Percentiles rank a stretch among this genome's conserved stretches.
phyloP scores from a whole-genome alignment of 495 filamentous ascomycete genomes.

The Neurospora sp. region DNA sequence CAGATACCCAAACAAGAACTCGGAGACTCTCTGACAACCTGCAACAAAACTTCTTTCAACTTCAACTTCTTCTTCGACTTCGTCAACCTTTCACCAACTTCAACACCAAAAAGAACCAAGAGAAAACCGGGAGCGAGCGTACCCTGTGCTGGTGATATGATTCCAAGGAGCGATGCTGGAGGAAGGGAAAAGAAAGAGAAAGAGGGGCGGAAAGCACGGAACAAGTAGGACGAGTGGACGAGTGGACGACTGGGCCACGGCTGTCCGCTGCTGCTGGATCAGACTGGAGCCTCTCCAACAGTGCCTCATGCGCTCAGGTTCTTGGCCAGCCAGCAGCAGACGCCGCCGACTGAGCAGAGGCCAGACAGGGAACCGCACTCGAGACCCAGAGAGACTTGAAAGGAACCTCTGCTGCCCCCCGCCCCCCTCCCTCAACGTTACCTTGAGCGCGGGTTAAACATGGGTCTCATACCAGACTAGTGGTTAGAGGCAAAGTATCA shows the following conservation, averaged over 20 bases:
- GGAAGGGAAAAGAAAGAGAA: slow-evolving; percentile 14
- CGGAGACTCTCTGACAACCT: slow-evolving; percentile 5
- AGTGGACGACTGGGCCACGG: slow-evolving; percentile 5
- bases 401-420: neutral
- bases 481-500: neutral
- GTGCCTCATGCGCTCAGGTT: neutral
- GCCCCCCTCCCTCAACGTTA: neutral
- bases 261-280: neutral
- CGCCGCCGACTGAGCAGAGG: neutral
- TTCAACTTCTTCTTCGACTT: slow-evolving; percentile 17
- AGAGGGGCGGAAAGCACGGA: slow-evolving; percentile 17
- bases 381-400: neutral
- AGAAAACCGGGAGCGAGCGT: neutral
- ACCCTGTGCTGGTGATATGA: slow-evolving; percentile 7
- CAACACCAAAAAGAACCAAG: slow-evolving; percentile 20
- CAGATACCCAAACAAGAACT: neutral
- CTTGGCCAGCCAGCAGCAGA: neutral
- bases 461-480: neutral
- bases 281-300: neutral
- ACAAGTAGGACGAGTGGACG: slow-evolving; percentile 11
- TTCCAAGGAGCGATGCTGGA: slow-evolving; percentile 11
- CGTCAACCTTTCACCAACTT: slow-evolving; percentile 21
- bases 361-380: neutral
- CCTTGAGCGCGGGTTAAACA: neutral
- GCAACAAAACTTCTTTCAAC: slow-evolving; percentile 8